Conservation (phyloP, 2,329 filamentous ascomycete genomes). For the Acephala macrosclerotiorum region DNA sequence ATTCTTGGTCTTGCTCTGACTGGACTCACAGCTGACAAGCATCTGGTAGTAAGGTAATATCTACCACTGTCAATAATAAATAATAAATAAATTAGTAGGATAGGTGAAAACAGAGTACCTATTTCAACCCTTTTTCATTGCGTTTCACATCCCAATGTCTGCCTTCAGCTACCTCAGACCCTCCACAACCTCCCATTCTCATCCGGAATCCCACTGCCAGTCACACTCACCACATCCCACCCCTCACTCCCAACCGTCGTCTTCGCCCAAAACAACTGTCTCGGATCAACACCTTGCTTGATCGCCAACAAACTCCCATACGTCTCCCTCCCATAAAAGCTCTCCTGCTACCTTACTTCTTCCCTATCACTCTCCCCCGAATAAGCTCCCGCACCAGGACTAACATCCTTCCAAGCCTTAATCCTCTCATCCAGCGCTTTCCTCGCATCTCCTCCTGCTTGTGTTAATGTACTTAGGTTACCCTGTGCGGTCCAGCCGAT, state of each 20-base stretch:
- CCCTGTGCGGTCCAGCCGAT: neutral
- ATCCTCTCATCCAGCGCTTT: conserved; percentile 13
- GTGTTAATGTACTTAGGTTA: neutral
- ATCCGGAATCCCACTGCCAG: neutral
- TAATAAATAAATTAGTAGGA: too few relatives aligned
- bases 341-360: conserved; percentile 47
- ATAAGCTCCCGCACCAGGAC: conserved; percentile 49
- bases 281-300: conserved; percentile 57
- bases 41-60: too few relatives aligned
- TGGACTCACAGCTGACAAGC: too few relatives aligned
- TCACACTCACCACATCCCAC: conserved; percentile 40
- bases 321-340: conserved; percentile 28
- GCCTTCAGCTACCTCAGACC: neutral
- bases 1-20: too few relatives aligned
- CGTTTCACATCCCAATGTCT: too few relatives aligned
- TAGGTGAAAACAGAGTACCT: too few relatives aligned
- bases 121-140: too few relatives aligned
- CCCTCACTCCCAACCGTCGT: conserved; percentile 33
- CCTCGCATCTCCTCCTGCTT: neutral
- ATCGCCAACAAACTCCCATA: conserved; percentile 50
- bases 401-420: conserved; percentile 24
- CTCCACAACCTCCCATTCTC: conserved; percentile 17
- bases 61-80: too few relatives aligned
- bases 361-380: conserved; percentile 58
- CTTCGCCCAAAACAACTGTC: conserved; percentile 47